Percentiles rank a stretch among this genome's conserved stretches.
Evolutionary conservation across 192 early-diverging fungal genomes (phyloP).

Genomic region (Coemansia sp.): DNA sequence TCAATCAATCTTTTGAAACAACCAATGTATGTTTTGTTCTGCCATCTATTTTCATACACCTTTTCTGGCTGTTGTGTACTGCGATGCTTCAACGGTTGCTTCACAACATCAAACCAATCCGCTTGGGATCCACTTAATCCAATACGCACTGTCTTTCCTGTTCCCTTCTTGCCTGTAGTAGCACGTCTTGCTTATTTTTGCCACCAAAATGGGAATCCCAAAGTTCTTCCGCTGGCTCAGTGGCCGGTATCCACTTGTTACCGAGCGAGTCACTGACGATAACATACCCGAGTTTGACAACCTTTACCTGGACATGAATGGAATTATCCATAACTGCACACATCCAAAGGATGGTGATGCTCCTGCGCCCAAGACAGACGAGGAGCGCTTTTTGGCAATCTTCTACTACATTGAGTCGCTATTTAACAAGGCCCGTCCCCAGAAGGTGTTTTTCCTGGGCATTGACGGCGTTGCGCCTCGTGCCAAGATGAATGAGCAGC

Average conservation of each 20-base stretch:
- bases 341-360: constrained; percentile 89
- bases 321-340: constrained; percentile 96
- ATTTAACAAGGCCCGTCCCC: constrained; percentile 89
- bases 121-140: neutral
- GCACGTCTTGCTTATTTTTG: neutral
- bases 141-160: neutral
- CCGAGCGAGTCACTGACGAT: constrained; percentile 86
- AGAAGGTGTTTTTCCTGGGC: constrained; percentile 93
- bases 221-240: constrained; percentile 98
- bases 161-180: neutral
- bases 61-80: no score
- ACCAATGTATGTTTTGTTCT: neutral
- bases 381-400: constrained; percentile 89
- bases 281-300: constrained; percentile 97
- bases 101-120: neutral
- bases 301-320: constrained; percentile 99
- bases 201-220: constrained; percentile 72
- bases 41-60: neutral
- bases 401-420: constrained; percentile 97
- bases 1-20: neutral
- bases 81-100: neutral
- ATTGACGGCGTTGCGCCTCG: constrained; percentile 95
- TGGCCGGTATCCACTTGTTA: constrained; percentile 94
- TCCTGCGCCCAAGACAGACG: constrained; percentile 87
- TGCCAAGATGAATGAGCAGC: constrained; percentile 99